Percentiles rank a stretch among this genome's conserved stretches.
Evolutionary conservation across 2,329 filamentous ascomycete genomes (phyloP).

Genomic region (Fusarium sp.): DNA sequence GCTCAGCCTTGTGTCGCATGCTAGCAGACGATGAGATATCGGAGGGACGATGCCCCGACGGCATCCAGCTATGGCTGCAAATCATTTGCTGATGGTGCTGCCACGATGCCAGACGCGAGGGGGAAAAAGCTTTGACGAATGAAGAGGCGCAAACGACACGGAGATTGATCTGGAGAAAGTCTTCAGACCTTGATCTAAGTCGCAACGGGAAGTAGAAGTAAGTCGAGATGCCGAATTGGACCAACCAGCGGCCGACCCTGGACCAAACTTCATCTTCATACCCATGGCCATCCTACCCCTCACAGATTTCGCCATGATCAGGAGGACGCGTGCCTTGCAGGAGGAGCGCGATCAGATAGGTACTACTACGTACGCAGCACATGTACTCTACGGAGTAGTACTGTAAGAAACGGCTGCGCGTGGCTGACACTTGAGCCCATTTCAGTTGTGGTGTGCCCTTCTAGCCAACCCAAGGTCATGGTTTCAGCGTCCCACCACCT

Average conservation of each 20-base stretch:
- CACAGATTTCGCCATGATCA: slow-evolving; percentile 24
- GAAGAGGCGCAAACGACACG: slow-evolving; percentile 6
- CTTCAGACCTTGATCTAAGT: slow-evolving; percentile 17
- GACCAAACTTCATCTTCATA: slow-evolving; percentile 2
- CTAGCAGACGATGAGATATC: slow-evolving; percentile 8
- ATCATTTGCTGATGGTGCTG: slow-evolving; percentile 39
- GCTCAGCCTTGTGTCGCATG: slow-evolving; percentile 38
- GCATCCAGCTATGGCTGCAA: slow-evolving; percentile 40
- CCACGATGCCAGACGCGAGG: slow-evolving; percentile 23
- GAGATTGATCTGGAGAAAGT: slow-evolving; percentile 17
- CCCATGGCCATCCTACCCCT: slow-evolving; percentile 27
- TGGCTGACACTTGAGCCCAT: slow-evolving; percentile 27
- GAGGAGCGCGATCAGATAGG: slow-evolving; percentile 23
- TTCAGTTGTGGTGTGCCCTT: slow-evolving; percentile 34
- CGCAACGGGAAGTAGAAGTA: slow-evolving; percentile 4
- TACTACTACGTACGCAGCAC: too few species aligned
- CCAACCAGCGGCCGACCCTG: slow-evolving; percentile 39
- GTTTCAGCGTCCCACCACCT: slow-evolving; percentile 36
- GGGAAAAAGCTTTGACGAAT: slow-evolving; percentile 8
- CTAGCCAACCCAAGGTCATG: slow-evolving; percentile 14
- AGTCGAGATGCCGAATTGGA: slow-evolving; percentile 2
- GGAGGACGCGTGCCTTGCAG: slow-evolving; percentile 44
- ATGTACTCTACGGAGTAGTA: too few species aligned
- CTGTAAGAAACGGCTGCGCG: slow-evolving; percentile 3
- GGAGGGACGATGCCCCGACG: slow-evolving; percentile 16